Base-by-base conservation (phyloP, 106 monocot genomes). In the Dioscorea dumetorum region DNA sequence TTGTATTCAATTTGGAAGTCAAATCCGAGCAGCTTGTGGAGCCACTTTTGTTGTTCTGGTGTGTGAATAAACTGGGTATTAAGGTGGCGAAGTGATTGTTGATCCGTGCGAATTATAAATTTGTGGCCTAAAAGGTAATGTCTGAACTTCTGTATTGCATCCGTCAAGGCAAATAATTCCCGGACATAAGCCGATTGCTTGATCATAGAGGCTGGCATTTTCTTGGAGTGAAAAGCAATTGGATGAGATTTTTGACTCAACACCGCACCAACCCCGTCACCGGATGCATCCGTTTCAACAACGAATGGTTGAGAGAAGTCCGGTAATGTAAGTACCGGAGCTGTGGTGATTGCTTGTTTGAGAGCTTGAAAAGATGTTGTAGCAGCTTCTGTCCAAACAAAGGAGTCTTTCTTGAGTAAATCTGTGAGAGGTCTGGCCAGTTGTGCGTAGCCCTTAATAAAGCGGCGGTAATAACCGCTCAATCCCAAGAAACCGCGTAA, bases 51-150 rank as follows among this genome's bases (percentile, higher is more conserved):
- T 33, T 70, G 64, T 15, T 63, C 58, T 18, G 56, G 34, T 20
- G 77, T 64, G n/a, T 64, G 22, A 24, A 70, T 32, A 14, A 9
- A 22, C 20, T 77, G 70, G 8, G 57, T 24, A 17, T 65, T n/a
- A 0, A 77, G 5, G 49, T 71, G 33, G 12, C 60, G 63, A 0
- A 70, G 22, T 16, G 64, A 49, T 15, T 64, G 21, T n/a, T 76
- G 70, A 56, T 76, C 76, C 4, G 34, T 76, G 21, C 21, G 8
- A 4, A 76, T 69, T 3, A 56, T 70, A 21, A 76, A 76, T 1
- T n/a, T 20, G 2, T 35, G 8, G 0, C 69, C 62, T 14, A 56
- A 21, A 31, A 76, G 18, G 17, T 69, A 70, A 8, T 20, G 53
- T 4, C 56, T 69, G n/a, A 63, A 76, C 8, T 70, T 62, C 17